These are phyloP conservation scores for Physcomitrellopsis africana DNA, from an alignment of 225 moss, liverwort and hornwort species.

Conservation along the genomic window DNA sequence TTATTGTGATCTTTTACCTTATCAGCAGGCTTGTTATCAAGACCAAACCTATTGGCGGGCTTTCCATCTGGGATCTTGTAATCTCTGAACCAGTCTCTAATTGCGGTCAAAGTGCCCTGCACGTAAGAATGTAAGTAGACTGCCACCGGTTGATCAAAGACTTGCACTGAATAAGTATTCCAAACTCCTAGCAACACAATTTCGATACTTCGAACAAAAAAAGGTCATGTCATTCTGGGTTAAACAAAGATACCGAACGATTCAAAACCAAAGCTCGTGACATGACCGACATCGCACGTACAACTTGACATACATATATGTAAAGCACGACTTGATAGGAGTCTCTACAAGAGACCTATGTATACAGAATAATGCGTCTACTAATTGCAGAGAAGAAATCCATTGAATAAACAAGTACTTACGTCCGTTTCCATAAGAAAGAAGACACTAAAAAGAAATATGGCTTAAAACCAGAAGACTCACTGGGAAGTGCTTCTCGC, in stretches of 20 bases:
- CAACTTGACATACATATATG: not conserved
- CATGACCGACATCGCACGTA: not conserved
- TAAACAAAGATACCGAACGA: too few species aligned
- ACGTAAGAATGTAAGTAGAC: slow-evolving; percentile 11
- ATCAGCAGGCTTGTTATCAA: slow-evolving; percentile 83
- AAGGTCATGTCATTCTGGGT: not conserved
- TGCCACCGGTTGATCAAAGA: too few species aligned
- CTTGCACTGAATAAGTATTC: not conserved
- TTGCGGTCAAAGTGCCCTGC: slow-evolving; percentile 92
- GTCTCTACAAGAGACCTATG: not conserved
- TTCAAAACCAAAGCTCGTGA: not conserved
- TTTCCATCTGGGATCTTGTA: slow-evolving; percentile 99
- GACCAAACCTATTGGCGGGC: slow-evolving; percentile 91
- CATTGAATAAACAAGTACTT: not conserved
- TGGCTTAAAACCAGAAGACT: slow-evolving; percentile 23
- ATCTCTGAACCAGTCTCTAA: slow-evolving; percentile 96
- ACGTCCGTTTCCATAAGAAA: not conserved
- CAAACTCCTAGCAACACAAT: not conserved
- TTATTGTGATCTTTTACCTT: slow-evolving; percentile 47
- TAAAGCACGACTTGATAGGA: too few species aligned
- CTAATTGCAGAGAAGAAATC: not conserved
- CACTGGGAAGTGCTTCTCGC: slow-evolving; percentile 90
- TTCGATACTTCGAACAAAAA: not conserved
- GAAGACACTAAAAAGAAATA: not conserved
- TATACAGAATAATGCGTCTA: not conserved